Evolutionary conservation across 192 early-diverging fungal species (phyloP).

Genomic region (Rhizoclosmatium globosum): DNA sequence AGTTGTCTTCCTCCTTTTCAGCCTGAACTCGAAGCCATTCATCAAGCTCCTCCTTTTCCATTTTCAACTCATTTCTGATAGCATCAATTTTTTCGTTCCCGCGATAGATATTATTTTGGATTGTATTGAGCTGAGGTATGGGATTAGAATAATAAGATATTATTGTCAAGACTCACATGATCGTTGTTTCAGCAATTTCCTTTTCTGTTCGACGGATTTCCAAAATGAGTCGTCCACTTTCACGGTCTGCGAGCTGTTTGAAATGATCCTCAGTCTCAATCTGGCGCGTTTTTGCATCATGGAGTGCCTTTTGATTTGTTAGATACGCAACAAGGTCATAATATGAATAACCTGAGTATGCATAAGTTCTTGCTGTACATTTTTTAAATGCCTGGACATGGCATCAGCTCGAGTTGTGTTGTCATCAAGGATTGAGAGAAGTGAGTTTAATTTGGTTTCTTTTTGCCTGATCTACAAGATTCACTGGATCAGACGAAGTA

Average conservation of each 20-base stretch:
- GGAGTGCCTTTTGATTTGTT: slow-evolving; percentile 43
- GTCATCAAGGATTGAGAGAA: slow-evolving; percentile 58
- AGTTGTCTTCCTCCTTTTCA: slow-evolving; percentile 70
- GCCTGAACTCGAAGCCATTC: slow-evolving; percentile 67
- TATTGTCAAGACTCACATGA: slow-evolving; percentile 44
- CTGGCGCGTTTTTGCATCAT: slow-evolving; percentile 63
- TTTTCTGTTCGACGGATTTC: slow-evolving; percentile 64
- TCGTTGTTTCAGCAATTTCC: slow-evolving; percentile 56
- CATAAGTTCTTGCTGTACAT: slow-evolving; percentile 60
- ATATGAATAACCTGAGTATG: slow-evolving; percentile 57
- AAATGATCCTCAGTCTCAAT: slow-evolving; percentile 71
- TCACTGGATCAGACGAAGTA: background rate
- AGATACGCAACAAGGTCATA: background rate
- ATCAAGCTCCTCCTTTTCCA: slow-evolving; percentile 65
- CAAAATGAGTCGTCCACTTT: slow-evolving; percentile 55
- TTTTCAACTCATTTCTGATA: slow-evolving; percentile 59
- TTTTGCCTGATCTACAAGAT: slow-evolving; percentile 49
- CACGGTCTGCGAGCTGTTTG: slow-evolving; percentile 64
- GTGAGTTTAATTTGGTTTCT: slow-evolving; percentile 45
- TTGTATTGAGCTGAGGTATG: slow-evolving; percentile 48
- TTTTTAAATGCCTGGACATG: slow-evolving; percentile 63
- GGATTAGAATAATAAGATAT: background rate
- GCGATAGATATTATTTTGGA: slow-evolving; percentile 67
- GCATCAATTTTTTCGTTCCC: slow-evolving; percentile 63
- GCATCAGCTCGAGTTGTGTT: slow-evolving; percentile 55